These are phyloP conservation scores for Amanita molliuscula DNA, from an alignment of 768 basidiomycete species.

Conservation along the genomic window DNA sequence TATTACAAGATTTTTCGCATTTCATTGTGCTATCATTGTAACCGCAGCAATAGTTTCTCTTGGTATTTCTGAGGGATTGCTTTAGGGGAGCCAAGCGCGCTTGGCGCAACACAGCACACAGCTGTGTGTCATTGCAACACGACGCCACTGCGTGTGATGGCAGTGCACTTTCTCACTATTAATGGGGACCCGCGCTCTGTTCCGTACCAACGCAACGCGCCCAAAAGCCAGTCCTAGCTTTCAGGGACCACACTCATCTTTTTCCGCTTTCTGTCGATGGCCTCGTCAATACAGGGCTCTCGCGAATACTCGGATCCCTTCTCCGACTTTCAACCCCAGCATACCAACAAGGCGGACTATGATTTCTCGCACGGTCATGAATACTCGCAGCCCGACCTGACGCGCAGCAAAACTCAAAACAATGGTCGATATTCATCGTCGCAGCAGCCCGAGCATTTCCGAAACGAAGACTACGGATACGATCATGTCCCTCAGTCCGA, in stretches of 20 bases:
- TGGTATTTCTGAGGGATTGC: no score
- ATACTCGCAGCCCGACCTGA: background rate
- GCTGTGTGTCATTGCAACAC: no score
- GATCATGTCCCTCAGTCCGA: conserved; percentile 7
- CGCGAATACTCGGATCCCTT: conserved; percentile 9
- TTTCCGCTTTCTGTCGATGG: background rate
- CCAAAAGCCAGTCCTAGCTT: background rate
- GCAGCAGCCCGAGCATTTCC: conserved; percentile 2
- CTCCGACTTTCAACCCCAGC: conserved; percentile 6
- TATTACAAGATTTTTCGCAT: background rate
- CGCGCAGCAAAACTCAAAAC: conserved; percentile 1
- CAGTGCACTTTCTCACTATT: no score
- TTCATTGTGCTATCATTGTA: background rate
- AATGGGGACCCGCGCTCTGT: no score
- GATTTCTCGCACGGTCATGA: background rate
- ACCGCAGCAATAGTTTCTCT: background rate
- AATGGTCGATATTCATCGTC: conserved; percentile 1
- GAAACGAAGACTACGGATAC: conserved; percentile 11
- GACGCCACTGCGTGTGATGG: no score
- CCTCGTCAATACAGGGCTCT: conserved; percentile 1
- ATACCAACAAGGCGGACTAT: background rate
- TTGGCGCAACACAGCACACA: no score
- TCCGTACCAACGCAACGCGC: no score
- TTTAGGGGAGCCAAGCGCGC: no score
- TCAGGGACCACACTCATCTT: background rate